These are phyloP conservation scores for Diaporthe amygdali DNA, from an alignment of 2,329 filamentous ascomycete species.

Conservation along the genomic window DNA sequence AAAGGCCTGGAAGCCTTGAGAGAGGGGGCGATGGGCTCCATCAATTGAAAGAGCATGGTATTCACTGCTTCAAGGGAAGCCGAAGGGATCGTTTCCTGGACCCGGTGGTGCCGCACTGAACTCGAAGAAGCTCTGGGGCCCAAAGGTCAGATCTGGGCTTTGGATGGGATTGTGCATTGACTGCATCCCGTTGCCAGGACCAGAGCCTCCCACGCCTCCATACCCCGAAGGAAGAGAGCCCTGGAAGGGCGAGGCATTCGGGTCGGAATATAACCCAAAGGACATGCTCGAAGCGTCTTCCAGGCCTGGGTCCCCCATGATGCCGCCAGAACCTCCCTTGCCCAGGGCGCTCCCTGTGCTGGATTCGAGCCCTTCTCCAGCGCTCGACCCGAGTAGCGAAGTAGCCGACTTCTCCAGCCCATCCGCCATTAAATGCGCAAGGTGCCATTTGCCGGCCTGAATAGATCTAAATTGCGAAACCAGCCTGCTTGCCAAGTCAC, in stretches of 20 bases:
- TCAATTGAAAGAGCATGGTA: not conserved
- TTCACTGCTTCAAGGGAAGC: not conserved
- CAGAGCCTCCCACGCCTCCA: not conserved
- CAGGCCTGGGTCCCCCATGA: not conserved
- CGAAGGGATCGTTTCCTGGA: not conserved
- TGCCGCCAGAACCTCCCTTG: not conserved
- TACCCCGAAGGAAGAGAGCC: not conserved
- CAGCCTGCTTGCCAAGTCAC: slow-evolving; percentile 42
- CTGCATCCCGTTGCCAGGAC: not conserved
- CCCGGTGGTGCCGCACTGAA: not conserved
- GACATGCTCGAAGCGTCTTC: not conserved
- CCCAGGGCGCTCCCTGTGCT: not conserved
- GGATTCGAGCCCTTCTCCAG: not conserved
- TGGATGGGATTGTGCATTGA: not conserved
- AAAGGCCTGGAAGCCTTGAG: not conserved
- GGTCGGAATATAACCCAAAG: not conserved
- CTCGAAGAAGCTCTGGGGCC: slow-evolving; percentile 5
- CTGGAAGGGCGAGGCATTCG: not conserved
- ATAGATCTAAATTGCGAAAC: slow-evolving; percentile 46
- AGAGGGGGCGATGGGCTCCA: too few relatives aligned
- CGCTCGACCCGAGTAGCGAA: not conserved
- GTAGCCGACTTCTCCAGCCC: slow-evolving; percentile 42
- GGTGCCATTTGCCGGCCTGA: slow-evolving; percentile 48
- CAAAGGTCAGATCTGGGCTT: not conserved
- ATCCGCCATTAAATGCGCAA: slow-evolving; percentile 51